These are phyloP conservation scores for Colletotrichum plurivorum DNA, from an alignment of 2,329 filamentous ascomycete genomes.

Conservation along the genomic window DNA sequence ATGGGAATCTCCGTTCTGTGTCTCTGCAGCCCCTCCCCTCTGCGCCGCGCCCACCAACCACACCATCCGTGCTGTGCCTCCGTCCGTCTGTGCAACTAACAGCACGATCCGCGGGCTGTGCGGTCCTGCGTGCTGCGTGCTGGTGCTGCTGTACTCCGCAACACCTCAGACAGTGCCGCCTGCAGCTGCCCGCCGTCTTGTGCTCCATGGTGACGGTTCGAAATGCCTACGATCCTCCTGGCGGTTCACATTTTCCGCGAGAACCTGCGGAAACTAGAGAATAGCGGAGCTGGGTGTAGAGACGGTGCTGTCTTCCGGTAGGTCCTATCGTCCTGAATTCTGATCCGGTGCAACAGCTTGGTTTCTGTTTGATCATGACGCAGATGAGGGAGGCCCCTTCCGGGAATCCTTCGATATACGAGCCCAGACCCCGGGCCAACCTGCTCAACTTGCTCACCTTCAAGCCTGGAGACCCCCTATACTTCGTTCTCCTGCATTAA, in stretches of 20 bases:
- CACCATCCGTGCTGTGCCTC: constrained; percentile 21
- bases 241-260: too few species aligned
- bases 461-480: constrained; percentile 2
- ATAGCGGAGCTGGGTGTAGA: background rate
- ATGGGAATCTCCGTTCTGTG: background rate
- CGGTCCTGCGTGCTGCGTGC: background rate
- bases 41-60: constrained; percentile 5
- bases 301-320: background rate
- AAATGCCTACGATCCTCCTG: too few species aligned
- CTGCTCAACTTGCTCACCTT: background rate
- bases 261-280: too few species aligned
- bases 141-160: constrained; percentile 9
- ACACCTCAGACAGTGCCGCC: background rate
- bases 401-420: constrained; percentile 8
- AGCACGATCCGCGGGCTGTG: constrained; percentile 11
- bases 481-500: background rate
- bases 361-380: constrained; percentile 8
- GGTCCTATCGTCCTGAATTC: background rate
- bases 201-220: too few species aligned
- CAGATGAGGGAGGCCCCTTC: constrained; percentile 3
- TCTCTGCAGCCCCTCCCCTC: background rate
- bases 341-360: constrained; percentile 14
- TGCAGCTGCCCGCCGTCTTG: constrained; percentile 15
- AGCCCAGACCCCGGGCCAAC: background rate
- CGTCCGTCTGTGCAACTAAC: constrained; percentile 26